Evolutionary conservation across 331 rosid genomes (phyloP).

Genomic region (Rosa hybrid): DNA sequence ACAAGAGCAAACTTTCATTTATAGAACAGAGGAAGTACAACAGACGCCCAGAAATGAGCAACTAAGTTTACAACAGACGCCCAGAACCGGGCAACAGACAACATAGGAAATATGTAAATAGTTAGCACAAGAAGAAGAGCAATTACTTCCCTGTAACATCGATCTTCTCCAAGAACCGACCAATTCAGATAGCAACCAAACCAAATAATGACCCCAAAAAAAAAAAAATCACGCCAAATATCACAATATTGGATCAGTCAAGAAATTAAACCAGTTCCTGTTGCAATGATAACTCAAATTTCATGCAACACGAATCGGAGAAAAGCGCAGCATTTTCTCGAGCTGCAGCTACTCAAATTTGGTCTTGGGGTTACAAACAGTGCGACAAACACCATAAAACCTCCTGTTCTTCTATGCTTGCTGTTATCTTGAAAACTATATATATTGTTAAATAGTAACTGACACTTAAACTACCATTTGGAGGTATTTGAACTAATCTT

Average conservation of each 20-base stretch:
- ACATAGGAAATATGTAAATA: too few relatives aligned
- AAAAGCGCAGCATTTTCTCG: slow-evolving; percentile 21
- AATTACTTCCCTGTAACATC: too few relatives aligned
- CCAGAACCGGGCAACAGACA: too few relatives aligned
- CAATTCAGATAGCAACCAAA: too few relatives aligned
- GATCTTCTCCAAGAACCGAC: too few relatives aligned
- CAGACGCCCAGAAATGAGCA: too few relatives aligned
- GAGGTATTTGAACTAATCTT: slow-evolving; percentile 13
- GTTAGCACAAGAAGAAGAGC: too few relatives aligned
- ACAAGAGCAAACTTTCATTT: too few relatives aligned
- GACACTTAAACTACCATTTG: slow-evolving; percentile 8
- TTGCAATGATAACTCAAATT: slow-evolving; percentile 8
- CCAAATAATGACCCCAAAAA: too few relatives aligned
- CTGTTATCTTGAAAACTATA: slow-evolving; percentile 27
- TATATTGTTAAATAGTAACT: slow-evolving; percentile 26
- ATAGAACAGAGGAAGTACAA: too few relatives aligned
- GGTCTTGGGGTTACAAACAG: slow-evolving; percentile 24
- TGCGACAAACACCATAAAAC: slow-evolving; percentile 4
- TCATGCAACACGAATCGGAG: slow-evolving; percentile 14
- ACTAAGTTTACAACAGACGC: too few relatives aligned
- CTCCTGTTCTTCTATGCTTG: slow-evolving; percentile 18
- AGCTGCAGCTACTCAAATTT: slow-evolving; percentile 17
- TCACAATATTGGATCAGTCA: background rate
- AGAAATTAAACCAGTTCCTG: background rate
- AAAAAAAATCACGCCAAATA: background rate